Conservation (phyloP, 345 rosid genomes). For the Populus pruinosa region DNA sequence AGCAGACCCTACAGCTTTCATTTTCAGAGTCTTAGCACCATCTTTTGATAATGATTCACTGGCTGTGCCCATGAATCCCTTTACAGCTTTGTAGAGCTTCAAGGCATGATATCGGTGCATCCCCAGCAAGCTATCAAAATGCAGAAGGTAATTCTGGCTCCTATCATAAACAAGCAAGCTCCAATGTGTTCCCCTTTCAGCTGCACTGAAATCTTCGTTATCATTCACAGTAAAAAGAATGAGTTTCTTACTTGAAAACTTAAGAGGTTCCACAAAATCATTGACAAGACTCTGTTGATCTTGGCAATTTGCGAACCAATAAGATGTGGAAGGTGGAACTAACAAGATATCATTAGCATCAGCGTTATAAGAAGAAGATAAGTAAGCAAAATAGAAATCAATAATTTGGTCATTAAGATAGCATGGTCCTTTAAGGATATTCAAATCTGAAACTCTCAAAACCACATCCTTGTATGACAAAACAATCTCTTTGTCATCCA, state of each 20-base stretch:
- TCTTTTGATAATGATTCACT: constrained; percentile 1
- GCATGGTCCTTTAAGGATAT: constrained; percentile 50
- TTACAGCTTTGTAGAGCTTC: constrained; percentile 44
- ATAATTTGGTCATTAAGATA: constrained; percentile 72
- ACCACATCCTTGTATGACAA: constrained; percentile 59
- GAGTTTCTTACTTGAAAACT: constrained; percentile 41
- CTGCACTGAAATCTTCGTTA: constrained; percentile 52
- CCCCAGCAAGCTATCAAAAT: constrained; percentile 62
- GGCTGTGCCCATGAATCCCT: constrained; percentile 31
- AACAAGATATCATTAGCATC: constrained; percentile 39
- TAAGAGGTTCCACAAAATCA: constrained; percentile 60
- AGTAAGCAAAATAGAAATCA: constrained; percentile 75
- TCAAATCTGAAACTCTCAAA: constrained; percentile 71
- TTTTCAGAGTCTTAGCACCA: too few species aligned
- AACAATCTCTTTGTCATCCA: too few species aligned
- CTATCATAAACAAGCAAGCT: constrained; percentile 63
- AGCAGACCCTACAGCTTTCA: not conserved
- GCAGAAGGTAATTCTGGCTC: constrained; percentile 54
- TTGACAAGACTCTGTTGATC: constrained; percentile 40
- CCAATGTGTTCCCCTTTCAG: constrained; percentile 90
- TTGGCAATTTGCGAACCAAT: constrained; percentile 73
- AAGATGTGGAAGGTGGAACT: constrained; percentile 75
- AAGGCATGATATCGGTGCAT: constrained; percentile 39
- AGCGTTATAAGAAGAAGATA: constrained; percentile 46
- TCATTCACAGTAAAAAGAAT: constrained; percentile 72